phyloP scores from a whole-genome alignment of 2,329 filamentous ascomycete genomes.

The Cylindrodendrum hubeiense region DNA sequence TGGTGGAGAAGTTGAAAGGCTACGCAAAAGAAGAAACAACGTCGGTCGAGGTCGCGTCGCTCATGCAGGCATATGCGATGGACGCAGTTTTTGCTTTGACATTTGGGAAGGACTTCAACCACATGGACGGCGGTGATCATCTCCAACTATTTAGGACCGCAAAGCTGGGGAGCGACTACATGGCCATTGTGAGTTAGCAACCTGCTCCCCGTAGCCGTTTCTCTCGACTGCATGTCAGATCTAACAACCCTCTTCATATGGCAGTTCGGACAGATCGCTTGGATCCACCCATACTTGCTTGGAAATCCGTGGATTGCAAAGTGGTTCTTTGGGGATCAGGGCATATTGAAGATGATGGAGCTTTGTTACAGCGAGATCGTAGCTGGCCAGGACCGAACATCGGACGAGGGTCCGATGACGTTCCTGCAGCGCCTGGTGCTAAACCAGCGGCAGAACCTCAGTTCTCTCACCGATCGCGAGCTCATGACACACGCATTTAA shows the following conservation, averaged over 20 bases:
- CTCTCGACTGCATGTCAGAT: too few relatives aligned
- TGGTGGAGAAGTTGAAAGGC: not conserved
- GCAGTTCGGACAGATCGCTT: not conserved
- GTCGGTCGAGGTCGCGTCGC: too few relatives aligned
- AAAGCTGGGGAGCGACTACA: not conserved
- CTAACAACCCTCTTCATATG: too few relatives aligned
- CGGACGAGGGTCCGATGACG: too few relatives aligned
- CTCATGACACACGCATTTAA: too few relatives aligned
- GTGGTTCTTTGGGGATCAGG: not conserved
- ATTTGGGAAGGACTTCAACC: not conserved
- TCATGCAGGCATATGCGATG: not conserved
- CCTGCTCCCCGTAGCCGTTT: not conserved
- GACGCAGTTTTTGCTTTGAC: slow-evolving; percentile 2
- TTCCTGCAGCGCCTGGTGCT: too few relatives aligned
- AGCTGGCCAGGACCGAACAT: too few relatives aligned
- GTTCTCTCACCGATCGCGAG: too few relatives aligned
- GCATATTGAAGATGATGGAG: not conserved
- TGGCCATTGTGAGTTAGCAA: not conserved
- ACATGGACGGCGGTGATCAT: not conserved
- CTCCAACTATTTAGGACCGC: not conserved
- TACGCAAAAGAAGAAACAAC: not conserved
- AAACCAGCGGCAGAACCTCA: too few relatives aligned
- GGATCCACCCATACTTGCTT: not conserved
- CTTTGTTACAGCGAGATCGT: too few relatives aligned
- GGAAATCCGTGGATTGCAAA: not conserved